Conservation (phyloP, 1,284 basidiomycete species). For the Malassezia sympodialis region DNA sequence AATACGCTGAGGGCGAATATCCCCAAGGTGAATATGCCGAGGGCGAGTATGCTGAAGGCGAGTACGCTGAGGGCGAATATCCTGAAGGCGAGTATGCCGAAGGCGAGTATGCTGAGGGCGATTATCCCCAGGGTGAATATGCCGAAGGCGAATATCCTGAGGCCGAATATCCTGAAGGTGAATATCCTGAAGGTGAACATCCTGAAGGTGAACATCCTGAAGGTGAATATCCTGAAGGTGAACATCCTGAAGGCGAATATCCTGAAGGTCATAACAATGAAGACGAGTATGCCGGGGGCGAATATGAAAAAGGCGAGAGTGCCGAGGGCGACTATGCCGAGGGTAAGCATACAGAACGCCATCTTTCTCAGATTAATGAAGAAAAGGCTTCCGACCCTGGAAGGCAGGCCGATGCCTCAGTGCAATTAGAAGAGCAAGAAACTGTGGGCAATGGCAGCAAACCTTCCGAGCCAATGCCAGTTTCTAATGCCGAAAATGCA, state of each 20-base stretch:
- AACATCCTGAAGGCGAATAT: neutral
- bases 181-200: neutral
- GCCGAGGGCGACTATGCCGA: slow-evolving; percentile 1
- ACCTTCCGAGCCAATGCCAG: neutral
- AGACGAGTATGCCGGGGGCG: neutral
- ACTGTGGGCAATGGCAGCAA: neutral
- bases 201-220: neutral
- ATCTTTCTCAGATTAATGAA: neutral
- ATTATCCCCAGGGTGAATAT: neutral
- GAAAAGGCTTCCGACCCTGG: neutral
- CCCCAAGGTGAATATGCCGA: slow-evolving; percentile 2
- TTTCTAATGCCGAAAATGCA: neutral
- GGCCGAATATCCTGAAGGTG: slow-evolving; percentile 1
- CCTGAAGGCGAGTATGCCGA: neutral
- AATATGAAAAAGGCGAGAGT: neutral
- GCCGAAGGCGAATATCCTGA: neutral
- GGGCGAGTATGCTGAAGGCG: neutral
- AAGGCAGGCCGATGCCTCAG: neutral
- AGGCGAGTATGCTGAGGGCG: neutral
- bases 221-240: neutral
- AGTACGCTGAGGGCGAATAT: neutral
- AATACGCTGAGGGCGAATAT: neutral
- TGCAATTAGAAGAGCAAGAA: neutral
- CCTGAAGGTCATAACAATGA: neutral
- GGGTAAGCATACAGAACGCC: neutral